Base-by-base conservation (phyloP, 2,329 filamentous ascomycete species). In the Sphaerulina populicola region DNA sequence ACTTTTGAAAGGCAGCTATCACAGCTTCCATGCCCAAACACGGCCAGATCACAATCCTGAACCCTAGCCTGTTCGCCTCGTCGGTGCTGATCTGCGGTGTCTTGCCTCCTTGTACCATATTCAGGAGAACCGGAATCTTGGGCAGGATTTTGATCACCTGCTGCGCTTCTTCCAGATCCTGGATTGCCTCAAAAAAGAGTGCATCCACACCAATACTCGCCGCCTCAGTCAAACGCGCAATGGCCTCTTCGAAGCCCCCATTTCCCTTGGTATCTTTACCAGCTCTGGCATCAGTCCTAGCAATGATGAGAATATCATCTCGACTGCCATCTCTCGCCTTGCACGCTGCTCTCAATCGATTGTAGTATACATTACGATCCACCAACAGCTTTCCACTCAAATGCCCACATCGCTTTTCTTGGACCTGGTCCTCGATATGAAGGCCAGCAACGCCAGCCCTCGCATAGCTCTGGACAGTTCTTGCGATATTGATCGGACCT, bases 341-440 rank as follows among this genome's bases (percentile, higher is more conserved):
- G 10, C 67, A 69, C 0, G 79, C 79, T 0, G 81, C 80, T 0
- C 75, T 69, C 59, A 85, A 79, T 0, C 81, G 72, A n/a, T 71
- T 65, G n/a, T 73, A 62, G 57, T 74, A 83, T 15, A 74, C 73
- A 0, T 75, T 72, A 0, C 63, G 54, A 1, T 68, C 61, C 7
- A 85, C 81, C 10, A 85, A 68, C 51, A 78, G 71, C 65, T 86
- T 85, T 48, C 79, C 79, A 0, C 67, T 65, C 0, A 85, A 70
- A 61, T 85, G 82, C 0, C 82, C 82, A 63, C 81, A 85, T 47
- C 62, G 44, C 68, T 86, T 85, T 40, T 74, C 77, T 39, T 75
- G 69, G 14, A 83, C 72, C 68, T 85, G 80, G 65, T 83, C 80
- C 64, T 83, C 80, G 51, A 83, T 74, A 60, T 83, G 79, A 15